Base-by-base conservation (phyloP, 164 flowering plant species). In the Stephania cephalantha region DNA sequence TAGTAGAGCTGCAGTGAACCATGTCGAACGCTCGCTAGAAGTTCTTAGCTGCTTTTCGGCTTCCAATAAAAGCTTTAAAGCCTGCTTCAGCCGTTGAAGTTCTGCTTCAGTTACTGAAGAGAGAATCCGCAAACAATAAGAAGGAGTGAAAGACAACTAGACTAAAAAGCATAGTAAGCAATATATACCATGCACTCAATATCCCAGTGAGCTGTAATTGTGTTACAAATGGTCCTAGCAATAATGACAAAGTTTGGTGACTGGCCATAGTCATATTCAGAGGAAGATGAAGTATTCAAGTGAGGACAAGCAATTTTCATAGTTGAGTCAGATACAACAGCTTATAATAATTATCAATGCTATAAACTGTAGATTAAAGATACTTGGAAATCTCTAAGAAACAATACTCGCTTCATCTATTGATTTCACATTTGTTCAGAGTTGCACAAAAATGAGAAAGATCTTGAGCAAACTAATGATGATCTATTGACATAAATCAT, bases 41-140 rank as follows among this genome's bases (percentile, higher is more conserved):
- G 84, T 85, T 79, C 97, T 86, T n/a, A 96, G 85, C 83, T 94
- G 99, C 81, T 94, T 96, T 85, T 96, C 97, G 35, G 98, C 97
- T 78, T 96, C 97, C 2, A 95, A 94, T 69, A 96, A 95, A 82
- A 94, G 90, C 83, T 87, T 94, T 67, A 96, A 75, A 46, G 98
- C 97, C 72, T 88, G 89, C 84, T 90, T 93, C 69, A 96, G 77
- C 75, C 89, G 88, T 79, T 89, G 93, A 77, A 92, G 20, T 75
- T 94, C 98, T 68, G 87, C 80, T 81, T 92, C 97, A 68, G 84
- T 87, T 85, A 94, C 99, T 96, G 84, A 61, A 58, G 81, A 15
- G 72, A 73, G 13, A 68, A 77, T 31, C 9, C 72, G 46, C 44
- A 31, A 61, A 73, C 55, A 29, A 76, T 7, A 44, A 78, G 52